Base-by-base conservation (phyloP, 306 rosid species). In the Sophora flavescens region DNA sequence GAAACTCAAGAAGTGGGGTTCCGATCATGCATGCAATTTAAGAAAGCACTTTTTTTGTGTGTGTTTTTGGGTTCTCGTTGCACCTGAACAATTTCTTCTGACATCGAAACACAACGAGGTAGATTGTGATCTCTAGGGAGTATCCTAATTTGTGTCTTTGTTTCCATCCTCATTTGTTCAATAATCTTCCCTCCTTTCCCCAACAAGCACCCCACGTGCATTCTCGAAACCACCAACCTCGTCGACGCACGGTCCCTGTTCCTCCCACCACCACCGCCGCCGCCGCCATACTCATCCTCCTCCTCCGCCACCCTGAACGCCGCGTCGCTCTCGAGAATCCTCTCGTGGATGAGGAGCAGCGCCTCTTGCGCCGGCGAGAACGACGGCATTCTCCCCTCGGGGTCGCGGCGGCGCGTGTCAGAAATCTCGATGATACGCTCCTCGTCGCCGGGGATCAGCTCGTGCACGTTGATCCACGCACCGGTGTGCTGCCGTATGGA, bases 61-160 rank as follows among this genome's bases (percentile, higher is more conserved):
- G 3, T 44, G 10, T 3, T 44, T 11, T 9, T 4, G 16, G 52
- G 15, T 47, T 47, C 12, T 47, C 48, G 77, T 57, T 42, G 83
- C 89, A 96, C 99, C 99, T 96, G 99, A 84, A 96, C 99, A 77
- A 96, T 96, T 88, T 96, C 99, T 87, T 96, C 99, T 3, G 99
- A 87, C 91, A 91, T 79, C 9, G 99, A 79, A 87, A 96, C 92
- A 83, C 99, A 92, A 65, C 98, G 98, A 42, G 99, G 99, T 70
- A 96, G 90, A 62, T 77, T 91, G 77, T 86, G 89, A 88, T 96
- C 99, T 82, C 99, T 89, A 47, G 99, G 99, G 52, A 96, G 93
- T 83, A 96, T 84, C 82, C 98, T 92, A 81, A 96, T 96, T 77
- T 96, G 99, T 5, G 99, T 92, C 96, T 89, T 96, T 1, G 99